Percentiles rank a stretch among this genome's conserved stretches.
Evolutionary conservation across 148 eudicot species (phyloP).

Genomic region (Vaccinium darrowii): DNA sequence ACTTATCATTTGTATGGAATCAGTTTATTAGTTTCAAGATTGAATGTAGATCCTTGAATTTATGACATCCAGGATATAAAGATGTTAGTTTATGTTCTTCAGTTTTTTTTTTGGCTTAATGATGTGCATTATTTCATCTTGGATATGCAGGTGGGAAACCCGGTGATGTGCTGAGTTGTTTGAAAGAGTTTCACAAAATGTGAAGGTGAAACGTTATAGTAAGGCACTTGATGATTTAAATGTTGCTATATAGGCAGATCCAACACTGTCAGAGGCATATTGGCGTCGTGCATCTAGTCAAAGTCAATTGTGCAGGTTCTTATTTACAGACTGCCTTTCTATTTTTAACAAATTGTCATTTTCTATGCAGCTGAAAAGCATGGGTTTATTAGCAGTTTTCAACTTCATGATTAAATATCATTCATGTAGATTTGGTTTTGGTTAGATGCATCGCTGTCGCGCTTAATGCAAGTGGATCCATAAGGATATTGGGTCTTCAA

Average conservation of each 20-base stretch:
- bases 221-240: slow-evolving; percentile 89
- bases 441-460: not conserved
- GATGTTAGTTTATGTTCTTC: not conserved
- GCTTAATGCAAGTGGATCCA: not conserved
- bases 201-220: slow-evolving; percentile 84
- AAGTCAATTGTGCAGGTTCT: slow-evolving; percentile 86
- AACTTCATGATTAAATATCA: not conserved
- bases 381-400: not conserved
- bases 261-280: slow-evolving; percentile 86
- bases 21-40: not conserved
- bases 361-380: not conserved
- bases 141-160: slow-evolving; percentile 56
- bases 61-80: not conserved
- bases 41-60: not conserved
- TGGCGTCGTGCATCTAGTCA: slow-evolving; percentile 70
- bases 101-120: not conserved
- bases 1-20: not conserved
- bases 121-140: not conserved
- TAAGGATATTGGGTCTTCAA: not conserved
- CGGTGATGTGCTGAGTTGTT: slow-evolving; percentile 66
- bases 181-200: slow-evolving; percentile 69
- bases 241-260: slow-evolving; percentile 93
- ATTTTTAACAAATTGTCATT: not conserved
- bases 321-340: slow-evolving; percentile 1
- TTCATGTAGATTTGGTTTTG: not conserved